A percentile compares a stretch with the other conserved stretches of the same genome.
phyloP scores from a whole-genome alignment of 768 basidiomycete species.

The Lactarius trivialis region DNA sequence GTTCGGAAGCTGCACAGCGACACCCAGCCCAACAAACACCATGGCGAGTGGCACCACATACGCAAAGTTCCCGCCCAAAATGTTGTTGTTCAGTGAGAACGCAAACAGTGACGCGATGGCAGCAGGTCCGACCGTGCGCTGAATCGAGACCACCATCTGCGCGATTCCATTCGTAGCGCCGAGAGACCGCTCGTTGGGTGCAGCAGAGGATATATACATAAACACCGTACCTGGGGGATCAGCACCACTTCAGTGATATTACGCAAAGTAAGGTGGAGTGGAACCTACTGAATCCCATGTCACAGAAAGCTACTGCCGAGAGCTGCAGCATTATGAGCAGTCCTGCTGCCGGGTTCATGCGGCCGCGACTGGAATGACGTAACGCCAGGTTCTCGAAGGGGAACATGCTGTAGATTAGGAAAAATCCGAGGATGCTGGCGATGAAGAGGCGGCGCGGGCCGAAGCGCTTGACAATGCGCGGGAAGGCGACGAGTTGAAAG shows the following conservation, averaged over 20 bases:
- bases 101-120: conserved; percentile 59
- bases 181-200: conserved; percentile 58
- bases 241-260: neutral
- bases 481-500: conserved; percentile 36
- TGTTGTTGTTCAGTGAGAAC: conserved; percentile 42
- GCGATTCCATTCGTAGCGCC: conserved; percentile 61
- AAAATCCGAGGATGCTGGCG: conserved; percentile 24
- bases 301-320: neutral
- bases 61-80: conserved; percentile 39
- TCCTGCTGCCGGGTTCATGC: neutral
- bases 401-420: conserved; percentile 27
- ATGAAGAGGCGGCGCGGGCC: conserved; percentile 34
- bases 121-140: conserved; percentile 46
- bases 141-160: conserved; percentile 34
- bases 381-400: conserved; percentile 23
- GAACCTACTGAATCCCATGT: conserved; percentile 18
- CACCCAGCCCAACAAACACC: neutral
- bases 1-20: conserved; percentile 5
- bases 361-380: neutral
- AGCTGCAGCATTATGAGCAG: conserved; percentile 9
- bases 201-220: conserved; percentile 58
- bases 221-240: conserved; percentile 55
- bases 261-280: neutral
- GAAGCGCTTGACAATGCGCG: conserved; percentile 31
- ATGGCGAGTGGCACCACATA: conserved; percentile 3